Evolutionary conservation across 2,329 filamentous ascomycete species (phyloP).

Genomic region (Paramyrothecium sp.): DNA sequence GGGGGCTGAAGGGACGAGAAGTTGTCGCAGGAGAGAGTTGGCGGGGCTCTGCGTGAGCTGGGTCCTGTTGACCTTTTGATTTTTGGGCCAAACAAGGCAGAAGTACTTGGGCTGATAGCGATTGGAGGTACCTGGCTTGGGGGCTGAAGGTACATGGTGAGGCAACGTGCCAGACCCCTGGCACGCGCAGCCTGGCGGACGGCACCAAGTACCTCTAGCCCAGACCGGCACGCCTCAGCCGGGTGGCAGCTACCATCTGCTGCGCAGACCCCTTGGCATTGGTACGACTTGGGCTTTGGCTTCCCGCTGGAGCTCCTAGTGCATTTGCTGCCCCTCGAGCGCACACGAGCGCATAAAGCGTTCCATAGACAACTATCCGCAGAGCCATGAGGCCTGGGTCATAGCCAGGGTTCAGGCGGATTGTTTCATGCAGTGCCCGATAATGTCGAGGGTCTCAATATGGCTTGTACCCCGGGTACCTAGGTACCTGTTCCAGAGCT

Average conservation of each 20-base stretch:
- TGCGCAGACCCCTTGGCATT: background rate
- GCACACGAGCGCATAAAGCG: too few relatives aligned
- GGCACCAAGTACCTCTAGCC: background rate
- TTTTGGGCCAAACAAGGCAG: background rate
- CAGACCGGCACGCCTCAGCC: background rate
- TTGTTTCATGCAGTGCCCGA: too few relatives aligned
- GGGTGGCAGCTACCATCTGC: background rate
- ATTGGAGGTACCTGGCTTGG: background rate
- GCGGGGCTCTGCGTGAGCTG: conserved; percentile 1
- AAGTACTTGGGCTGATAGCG: background rate
- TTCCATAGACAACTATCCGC: too few relatives aligned
- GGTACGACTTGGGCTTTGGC: background rate
- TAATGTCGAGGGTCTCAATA: too few relatives aligned
- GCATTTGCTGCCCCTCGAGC: too few relatives aligned
- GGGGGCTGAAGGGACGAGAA: background rate
- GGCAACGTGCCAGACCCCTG: background rate
- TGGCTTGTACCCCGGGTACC: too few relatives aligned
- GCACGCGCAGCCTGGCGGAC: too few relatives aligned
- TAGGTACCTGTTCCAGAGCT: too few relatives aligned
- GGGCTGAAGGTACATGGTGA: background rate
- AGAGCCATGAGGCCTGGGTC: too few relatives aligned
- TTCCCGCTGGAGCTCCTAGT: background rate
- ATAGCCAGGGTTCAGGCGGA: too few relatives aligned
- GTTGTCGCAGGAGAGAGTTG: background rate
- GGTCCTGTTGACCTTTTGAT: background rate